A percentile compares a stretch with the other conserved stretches of the same genome.
Evolutionary conservation across 2,329 filamentous ascomycete species (phyloP).

Genomic region (Clarireedia monteithiana): DNA sequence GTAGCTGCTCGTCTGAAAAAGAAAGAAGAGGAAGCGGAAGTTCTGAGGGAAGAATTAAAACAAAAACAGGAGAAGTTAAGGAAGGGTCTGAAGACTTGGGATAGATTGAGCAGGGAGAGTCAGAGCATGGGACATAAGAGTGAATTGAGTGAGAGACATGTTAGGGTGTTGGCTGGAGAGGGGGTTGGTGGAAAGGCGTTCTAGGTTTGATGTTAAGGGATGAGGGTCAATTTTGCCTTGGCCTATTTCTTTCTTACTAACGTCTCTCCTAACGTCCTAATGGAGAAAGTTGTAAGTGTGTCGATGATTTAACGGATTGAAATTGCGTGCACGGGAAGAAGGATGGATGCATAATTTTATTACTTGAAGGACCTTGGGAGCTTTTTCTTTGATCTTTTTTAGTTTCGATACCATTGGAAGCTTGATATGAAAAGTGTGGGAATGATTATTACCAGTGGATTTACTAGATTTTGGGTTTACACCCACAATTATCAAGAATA

Average conservation of each 20-base stretch:
- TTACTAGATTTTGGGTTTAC: too few relatives aligned
- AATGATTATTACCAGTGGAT: too few relatives aligned
- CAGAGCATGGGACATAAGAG: constrained; percentile 23
- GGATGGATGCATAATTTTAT: background rate
- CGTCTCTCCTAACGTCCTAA: background rate
- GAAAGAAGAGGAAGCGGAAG: constrained; percentile 28
- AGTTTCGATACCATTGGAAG: background rate
- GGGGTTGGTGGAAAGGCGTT: constrained; percentile 29
- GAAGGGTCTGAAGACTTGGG: constrained; percentile 26
- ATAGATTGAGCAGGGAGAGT: constrained; percentile 26
- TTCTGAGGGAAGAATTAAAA: constrained; percentile 24
- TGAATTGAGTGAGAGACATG: constrained; percentile 29
- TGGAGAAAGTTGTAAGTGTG: too few relatives aligned
- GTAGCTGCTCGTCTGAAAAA: constrained; percentile 24
- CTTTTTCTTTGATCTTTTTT: background rate
- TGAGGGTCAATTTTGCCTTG: background rate
- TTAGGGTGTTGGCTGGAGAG: constrained; percentile 29
- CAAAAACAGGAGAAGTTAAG: constrained; percentile 28
- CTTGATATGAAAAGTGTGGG: background rate
- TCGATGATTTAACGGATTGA: too few relatives aligned
- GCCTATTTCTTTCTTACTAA: background rate
- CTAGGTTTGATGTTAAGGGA: constrained; percentile 8
- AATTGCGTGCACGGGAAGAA: background rate
- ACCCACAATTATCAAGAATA: background rate
- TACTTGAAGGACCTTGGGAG: background rate